Conservation (phyloP, 345 rosid genomes). For the Pistacia vera region DNA sequence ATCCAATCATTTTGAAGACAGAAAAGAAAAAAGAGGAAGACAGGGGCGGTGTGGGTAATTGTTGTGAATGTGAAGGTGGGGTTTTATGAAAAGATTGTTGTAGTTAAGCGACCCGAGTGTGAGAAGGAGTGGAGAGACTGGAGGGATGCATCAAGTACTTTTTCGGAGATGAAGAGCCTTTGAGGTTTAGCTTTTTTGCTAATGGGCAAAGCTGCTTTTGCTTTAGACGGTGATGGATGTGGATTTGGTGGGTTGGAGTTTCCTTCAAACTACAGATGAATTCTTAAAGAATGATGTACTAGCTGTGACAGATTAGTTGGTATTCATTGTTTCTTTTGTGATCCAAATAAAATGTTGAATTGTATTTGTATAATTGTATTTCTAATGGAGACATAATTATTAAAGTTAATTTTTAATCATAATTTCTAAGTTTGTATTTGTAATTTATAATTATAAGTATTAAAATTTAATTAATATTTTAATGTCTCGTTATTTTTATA, state of each 20-base stretch:
- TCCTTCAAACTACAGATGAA: conserved; percentile 41
- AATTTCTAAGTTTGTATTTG: too few species aligned
- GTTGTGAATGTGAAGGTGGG: conserved; percentile 32
- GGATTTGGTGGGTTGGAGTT: conserved; percentile 41
- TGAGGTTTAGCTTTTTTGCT: conserved; percentile 50
- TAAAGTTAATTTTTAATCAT: too few species aligned
- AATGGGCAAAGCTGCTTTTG: conserved; percentile 47
- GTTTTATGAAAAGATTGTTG: conserved; percentile 50
- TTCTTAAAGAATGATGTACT: conserved; percentile 35
- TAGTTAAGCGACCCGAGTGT: conserved; percentile 53
- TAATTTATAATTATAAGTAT: too few species aligned
- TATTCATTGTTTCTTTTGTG: background rate
- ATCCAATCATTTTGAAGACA: conserved; percentile 10
- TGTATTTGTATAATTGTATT: too few species aligned
- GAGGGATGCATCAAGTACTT: conserved; percentile 46
- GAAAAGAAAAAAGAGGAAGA: conserved; percentile 15
- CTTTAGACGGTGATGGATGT: conserved; percentile 18
- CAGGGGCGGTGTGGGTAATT: conserved; percentile 9
- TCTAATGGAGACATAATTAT: too few species aligned
- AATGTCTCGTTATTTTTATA: too few species aligned
- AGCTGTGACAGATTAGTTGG: background rate
- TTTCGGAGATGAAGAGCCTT: conserved; percentile 36
- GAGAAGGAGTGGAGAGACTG: conserved; percentile 43
- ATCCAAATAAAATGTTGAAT: background rate
- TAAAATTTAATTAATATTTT: too few species aligned